A percentile compares a stretch with the other conserved stretches of the same genome.
phyloP scores from a whole-genome alignment of 2,329 filamentous ascomycete genomes.

The Phoma sp. region DNA sequence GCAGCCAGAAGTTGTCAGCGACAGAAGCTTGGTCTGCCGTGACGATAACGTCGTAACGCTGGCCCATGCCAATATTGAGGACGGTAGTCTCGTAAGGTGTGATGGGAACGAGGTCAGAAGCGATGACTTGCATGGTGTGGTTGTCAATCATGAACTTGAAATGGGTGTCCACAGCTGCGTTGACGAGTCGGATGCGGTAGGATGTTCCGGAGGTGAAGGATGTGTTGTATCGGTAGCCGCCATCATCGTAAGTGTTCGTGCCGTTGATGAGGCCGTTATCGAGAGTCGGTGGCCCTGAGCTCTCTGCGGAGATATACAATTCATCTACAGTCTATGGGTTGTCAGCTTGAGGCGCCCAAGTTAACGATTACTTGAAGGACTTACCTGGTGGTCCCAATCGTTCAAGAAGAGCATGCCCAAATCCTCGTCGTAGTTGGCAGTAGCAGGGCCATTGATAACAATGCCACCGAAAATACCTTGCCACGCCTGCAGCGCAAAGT shows the following conservation, averaged over 20 bases:
- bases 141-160: slow-evolving; percentile 55
- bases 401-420: slow-evolving; percentile 52
- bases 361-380: background rate
- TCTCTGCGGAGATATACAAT: slow-evolving; percentile 40
- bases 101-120: slow-evolving; percentile 53
- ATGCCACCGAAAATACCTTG: slow-evolving; percentile 52
- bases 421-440: slow-evolving; percentile 53
- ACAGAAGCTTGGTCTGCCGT: slow-evolving; percentile 39
- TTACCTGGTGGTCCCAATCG: slow-evolving; percentile 47
- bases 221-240: slow-evolving; percentile 44
- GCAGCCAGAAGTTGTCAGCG: slow-evolving; percentile 46
- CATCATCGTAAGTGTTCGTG: slow-evolving; percentile 49
- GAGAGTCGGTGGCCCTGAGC: slow-evolving; percentile 42
- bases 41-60: slow-evolving; percentile 50
- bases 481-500: slow-evolving; percentile 52
- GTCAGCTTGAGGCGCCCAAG: background rate
- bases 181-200: slow-evolving; percentile 54
- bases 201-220: slow-evolving; percentile 50
- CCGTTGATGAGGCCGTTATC: slow-evolving; percentile 57
- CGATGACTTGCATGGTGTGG: slow-evolving; percentile 54
- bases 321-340: slow-evolving; percentile 44
- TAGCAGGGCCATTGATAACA: slow-evolving; percentile 52
- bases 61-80: slow-evolving; percentile 51
- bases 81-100: slow-evolving; percentile 50
- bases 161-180: slow-evolving; percentile 51